A percentile compares a stretch with the other conserved stretches of the same genome.
phyloP scores from a whole-genome alignment of 345 rosid genomes.

The Bruguiera gymnorhiza region DNA sequence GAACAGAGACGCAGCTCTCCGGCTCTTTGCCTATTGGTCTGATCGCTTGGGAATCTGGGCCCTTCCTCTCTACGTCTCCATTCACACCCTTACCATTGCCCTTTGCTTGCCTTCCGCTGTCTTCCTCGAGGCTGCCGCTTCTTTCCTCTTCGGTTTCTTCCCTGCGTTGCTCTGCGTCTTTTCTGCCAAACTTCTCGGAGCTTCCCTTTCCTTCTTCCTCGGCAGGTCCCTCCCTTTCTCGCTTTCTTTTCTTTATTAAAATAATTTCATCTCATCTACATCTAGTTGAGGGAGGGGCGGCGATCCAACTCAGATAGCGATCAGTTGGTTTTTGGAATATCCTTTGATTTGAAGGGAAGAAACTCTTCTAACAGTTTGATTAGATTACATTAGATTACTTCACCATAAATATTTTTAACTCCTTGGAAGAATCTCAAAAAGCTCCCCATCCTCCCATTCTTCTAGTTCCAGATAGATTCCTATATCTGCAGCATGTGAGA shows the following conservation, averaged over 20 bases:
- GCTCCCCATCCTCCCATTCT: too few relatives aligned
- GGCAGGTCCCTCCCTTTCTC: slow-evolving; percentile 53
- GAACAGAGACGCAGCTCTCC: slow-evolving; percentile 55
- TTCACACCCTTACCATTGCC: slow-evolving; percentile 71
- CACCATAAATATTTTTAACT: too few relatives aligned
- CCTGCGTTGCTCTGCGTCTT: slow-evolving; percentile 78
- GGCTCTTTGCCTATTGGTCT: slow-evolving; percentile 48
- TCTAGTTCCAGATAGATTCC: too few relatives aligned
- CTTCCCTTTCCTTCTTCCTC: slow-evolving; percentile 86
- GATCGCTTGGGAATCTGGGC: slow-evolving; percentile 80
- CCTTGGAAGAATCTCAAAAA: too few relatives aligned
- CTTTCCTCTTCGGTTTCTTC: slow-evolving; percentile 77
- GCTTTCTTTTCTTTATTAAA: background rate
- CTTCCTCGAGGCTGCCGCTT: slow-evolving; percentile 88
- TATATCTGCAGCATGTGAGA: too few relatives aligned
- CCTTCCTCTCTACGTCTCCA: slow-evolving; percentile 71
- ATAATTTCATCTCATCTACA: too few relatives aligned
- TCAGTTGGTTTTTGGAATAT: too few relatives aligned
- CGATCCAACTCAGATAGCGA: too few relatives aligned
- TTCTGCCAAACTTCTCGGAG: slow-evolving; percentile 75
- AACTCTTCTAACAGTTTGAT: too few relatives aligned
- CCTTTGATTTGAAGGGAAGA: too few relatives aligned
- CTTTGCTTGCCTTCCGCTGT: slow-evolving; percentile 84
- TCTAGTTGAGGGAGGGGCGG: too few relatives aligned
- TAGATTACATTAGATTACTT: too few relatives aligned